Conservation (phyloP, 345 rosid species). For the Eucalyptus globulus region DNA sequence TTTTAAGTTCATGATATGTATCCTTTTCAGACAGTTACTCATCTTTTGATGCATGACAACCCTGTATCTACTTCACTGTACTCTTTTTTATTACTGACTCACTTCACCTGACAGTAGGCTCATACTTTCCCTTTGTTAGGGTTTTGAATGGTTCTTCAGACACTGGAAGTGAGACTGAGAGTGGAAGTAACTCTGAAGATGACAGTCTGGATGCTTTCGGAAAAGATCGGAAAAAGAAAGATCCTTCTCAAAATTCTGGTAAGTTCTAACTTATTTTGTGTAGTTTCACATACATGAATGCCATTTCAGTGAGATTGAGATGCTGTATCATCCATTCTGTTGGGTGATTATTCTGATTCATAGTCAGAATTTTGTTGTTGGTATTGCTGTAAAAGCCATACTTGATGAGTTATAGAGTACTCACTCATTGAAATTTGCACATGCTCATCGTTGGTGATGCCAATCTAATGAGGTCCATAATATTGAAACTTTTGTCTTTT, state of each 20-base stretch:
- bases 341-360: neutral
- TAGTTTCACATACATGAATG: neutral
- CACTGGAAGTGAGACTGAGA: slow-evolving; percentile 21
- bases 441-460: neutral
- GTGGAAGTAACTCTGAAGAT: slow-evolving; percentile 36
- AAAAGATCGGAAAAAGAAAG: slow-evolving; percentile 28
- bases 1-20: neutral
- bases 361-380: neutral
- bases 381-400: neutral
- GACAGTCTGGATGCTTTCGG: slow-evolving; percentile 22
- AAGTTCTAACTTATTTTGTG: neutral
- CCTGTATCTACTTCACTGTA: neutral
- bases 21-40: neutral
- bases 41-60: neutral
- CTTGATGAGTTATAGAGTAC: neutral
- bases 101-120: neutral
- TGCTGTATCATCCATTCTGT: neutral
- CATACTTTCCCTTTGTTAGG: slow-evolving; percentile 22
- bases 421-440: neutral
- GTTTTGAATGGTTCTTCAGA: slow-evolving; percentile 45
- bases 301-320: neutral
- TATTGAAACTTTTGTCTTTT: neutral
- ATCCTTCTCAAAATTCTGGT: slow-evolving; percentile 1
- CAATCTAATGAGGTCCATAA: neutral
- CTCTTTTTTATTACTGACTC: neutral